Base-by-base conservation (phyloP, 2,329 filamentous ascomycete genomes). In the Claviceps fusiformis region DNA sequence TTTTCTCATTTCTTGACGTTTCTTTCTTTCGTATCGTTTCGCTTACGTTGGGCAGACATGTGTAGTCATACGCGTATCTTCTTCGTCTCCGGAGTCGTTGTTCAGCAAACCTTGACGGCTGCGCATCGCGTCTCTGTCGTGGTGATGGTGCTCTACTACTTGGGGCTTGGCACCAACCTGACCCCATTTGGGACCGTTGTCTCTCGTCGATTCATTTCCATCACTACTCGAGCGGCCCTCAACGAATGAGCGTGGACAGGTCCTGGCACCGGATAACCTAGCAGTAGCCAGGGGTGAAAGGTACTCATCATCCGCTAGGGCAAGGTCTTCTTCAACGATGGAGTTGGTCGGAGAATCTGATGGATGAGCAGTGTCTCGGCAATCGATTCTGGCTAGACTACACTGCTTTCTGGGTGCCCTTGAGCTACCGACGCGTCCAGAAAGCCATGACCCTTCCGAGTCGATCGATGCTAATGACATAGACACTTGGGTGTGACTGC, bases 401-500 rank as follows among this genome's bases (percentile, higher is more conserved):
- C 68, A 70, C 37, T 74, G 63, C 65, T 81, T 68, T 65, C 75
- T 66, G 55, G 74, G 64, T 60, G 75, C 74, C 35, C 70, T 68
- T 59, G 74, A 69, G 63, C 73, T 75, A 60, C 75, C 77, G 52
- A 75, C 69, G 55, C 85, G 83, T 17, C 92, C 90, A 3, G 90
- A 93, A 48, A 98, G 82, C 93, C 93, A 98, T 0, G 91, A 96
- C 5, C 81, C 93, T 72, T 98, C 93, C 0, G 91, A 96, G 65
- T 96, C 93, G 57, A 97, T 89, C 0, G 91, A 96, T 2, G 90
- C 93, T 19, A 97, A 77, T 0, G 92, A 97, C 68, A 91, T 86
- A 35, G 90, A 89, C 65, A 90, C 75, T 63, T 90, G 79, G 41
- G 72, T 77, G 61, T 77, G 83, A 19, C 75, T 82, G 5, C 78